These are phyloP conservation scores for Pisolithus marmoratus DNA, from an alignment of 768 basidiomycete species.

Conservation along the genomic window DNA sequence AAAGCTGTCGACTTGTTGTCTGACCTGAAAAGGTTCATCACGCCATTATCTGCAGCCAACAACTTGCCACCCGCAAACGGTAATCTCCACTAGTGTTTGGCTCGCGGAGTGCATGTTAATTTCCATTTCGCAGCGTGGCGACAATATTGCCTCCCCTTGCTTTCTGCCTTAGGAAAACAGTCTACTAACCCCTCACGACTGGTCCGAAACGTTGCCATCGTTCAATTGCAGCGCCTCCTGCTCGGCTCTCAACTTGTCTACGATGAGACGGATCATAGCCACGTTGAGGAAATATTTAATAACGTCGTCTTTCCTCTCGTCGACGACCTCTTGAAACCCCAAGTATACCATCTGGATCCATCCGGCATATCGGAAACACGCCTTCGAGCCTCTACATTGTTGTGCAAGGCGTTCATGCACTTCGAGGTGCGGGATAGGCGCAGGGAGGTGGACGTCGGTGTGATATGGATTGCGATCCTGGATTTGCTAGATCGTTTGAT, in stretches of 20 bases:
- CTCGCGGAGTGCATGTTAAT: constrained; percentile 1
- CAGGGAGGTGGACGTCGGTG: constrained; percentile 54
- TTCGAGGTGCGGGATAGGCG: constrained; percentile 72
- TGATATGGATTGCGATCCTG: constrained; percentile 85
- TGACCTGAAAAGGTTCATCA: constrained; percentile 62
- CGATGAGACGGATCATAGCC: constrained; percentile 49
- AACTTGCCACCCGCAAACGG: constrained; percentile 31
- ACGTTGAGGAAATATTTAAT: constrained; percentile 84
- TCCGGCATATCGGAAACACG: constrained; percentile 89
- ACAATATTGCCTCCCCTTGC: constrained; percentile 66
- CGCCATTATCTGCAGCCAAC: constrained; percentile 49
- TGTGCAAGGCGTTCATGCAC: constrained; percentile 96
- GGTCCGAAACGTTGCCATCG: constrained; percentile 75
- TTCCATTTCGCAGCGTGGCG: constrained; percentile 60
- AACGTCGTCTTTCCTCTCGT: constrained; percentile 85
- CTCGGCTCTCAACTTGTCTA: constrained; percentile 68
- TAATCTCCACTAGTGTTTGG: constrained; percentile 10
- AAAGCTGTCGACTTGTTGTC: constrained; percentile 78
- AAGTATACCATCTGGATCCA: constrained; percentile 73
- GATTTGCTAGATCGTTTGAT: constrained; percentile 88
- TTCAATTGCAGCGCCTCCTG: constrained; percentile 77
- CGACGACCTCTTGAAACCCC: constrained; percentile 84
- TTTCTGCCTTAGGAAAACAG: constrained; percentile 71
- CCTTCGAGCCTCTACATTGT: constrained; percentile 76
- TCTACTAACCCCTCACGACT: constrained; percentile 80